Percentiles rank a stretch among this genome's conserved stretches.
phyloP scores from a whole-genome alignment of 352 stramenopile genomes.

The Phytophthora foliorum region DNA sequence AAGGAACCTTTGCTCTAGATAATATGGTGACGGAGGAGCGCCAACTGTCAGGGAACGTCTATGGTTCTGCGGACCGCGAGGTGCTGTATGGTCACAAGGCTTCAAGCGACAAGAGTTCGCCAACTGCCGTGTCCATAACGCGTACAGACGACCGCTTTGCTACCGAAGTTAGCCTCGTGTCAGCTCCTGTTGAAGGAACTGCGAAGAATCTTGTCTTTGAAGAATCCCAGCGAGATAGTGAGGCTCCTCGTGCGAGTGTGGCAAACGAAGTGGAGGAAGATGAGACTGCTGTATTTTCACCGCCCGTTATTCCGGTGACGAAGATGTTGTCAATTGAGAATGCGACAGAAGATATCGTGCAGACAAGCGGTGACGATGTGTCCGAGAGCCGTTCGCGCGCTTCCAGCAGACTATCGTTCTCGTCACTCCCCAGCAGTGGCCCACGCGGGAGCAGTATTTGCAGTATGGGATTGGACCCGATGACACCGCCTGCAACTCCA shows the following conservation, averaged over 20 bases:
- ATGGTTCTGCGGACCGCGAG: neutral
- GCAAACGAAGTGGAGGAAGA: conserved; percentile 7
- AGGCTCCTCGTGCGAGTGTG: conserved; percentile 5
- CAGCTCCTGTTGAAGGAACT: conserved; percentile 15
- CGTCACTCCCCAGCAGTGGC: conserved; percentile 26
- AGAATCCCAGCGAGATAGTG: conserved; percentile 11
- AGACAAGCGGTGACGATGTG: conserved; percentile 38
- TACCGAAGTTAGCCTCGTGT: conserved; percentile 25
- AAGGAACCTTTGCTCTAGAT: conserved; percentile 31
- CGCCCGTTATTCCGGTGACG: conserved; percentile 27
- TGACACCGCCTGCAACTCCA: conserved; percentile 32
- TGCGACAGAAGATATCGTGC: conserved; percentile 7
- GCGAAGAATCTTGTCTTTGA: conserved; percentile 30
- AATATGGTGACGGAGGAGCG: conserved; percentile 23
- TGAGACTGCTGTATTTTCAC: neutral
- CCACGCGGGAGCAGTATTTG: conserved; percentile 35
- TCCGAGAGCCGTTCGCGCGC: conserved; percentile 28
- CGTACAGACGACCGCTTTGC: conserved; percentile 32
- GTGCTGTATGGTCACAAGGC: conserved; percentile 16
- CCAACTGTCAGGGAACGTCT: conserved; percentile 1
- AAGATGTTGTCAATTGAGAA: conserved; percentile 13
- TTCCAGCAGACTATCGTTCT: conserved; percentile 34
- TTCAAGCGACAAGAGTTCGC: conserved; percentile 16
- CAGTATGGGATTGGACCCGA: conserved; percentile 31
- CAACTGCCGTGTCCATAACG: conserved; percentile 6